A percentile compares a stretch with the other conserved stretches of the same genome.
Evolutionary conservation across 148 eudicot genomes (phyloP).

Genomic region (Camellia japonica): DNA sequence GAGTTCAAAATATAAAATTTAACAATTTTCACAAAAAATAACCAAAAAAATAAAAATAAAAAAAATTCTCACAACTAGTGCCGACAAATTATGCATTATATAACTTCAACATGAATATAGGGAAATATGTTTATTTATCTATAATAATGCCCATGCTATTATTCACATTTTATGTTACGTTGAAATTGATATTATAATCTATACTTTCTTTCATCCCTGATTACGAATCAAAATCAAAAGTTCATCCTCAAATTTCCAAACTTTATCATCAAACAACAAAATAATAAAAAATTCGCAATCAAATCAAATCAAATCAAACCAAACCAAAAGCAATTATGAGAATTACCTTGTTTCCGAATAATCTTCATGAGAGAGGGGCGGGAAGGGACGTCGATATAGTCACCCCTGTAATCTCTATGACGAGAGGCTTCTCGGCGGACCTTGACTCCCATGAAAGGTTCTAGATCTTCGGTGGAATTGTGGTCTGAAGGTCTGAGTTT

Average conservation of each 20-base stretch:
- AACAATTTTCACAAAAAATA: no score
- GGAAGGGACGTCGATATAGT: conserved; percentile 64
- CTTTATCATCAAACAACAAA: not conserved
- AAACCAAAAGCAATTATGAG: not conserved
- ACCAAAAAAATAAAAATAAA: no score
- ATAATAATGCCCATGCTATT: no score
- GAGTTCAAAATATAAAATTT: no score
- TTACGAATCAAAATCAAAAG: no score
- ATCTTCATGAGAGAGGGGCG: conserved; percentile 60
- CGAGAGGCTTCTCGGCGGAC: conserved; percentile 56
- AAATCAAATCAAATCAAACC: not conserved
- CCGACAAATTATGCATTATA: no score
- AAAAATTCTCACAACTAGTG: no score
- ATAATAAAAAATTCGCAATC: not conserved
- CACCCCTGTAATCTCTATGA: conserved; percentile 52
- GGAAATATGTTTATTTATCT: no score
- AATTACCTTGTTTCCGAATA: conserved; percentile 71
- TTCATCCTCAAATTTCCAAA: not conserved
- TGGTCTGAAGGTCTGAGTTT: conserved; percentile 28
- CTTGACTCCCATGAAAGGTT: conserved; percentile 70
- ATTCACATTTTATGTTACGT: no score
- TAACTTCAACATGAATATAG: no score
- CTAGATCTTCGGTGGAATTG: conserved; percentile 38
- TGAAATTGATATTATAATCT: no score
- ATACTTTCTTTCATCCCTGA: no score